These are phyloP conservation scores for Digitaria exilis DNA, from an alignment of 202 grass and related monocot genomes.

Conservation along the genomic window DNA sequence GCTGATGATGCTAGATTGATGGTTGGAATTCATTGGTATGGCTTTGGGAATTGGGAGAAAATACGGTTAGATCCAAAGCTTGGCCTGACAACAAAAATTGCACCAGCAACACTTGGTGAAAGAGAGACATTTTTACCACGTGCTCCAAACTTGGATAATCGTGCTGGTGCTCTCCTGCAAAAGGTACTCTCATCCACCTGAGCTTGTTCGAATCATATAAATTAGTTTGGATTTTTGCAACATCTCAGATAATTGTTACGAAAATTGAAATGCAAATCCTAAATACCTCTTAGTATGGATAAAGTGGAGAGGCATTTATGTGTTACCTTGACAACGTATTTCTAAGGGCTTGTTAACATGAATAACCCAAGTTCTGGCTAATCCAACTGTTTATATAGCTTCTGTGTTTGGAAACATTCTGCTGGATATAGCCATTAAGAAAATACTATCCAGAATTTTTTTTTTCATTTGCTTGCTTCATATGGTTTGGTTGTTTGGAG, in stretches of 20 bases:
- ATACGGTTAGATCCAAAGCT: constrained; percentile 88
- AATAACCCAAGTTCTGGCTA: not conserved
- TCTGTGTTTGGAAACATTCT: not conserved
- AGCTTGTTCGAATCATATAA: not conserved
- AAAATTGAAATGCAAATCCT: not conserved
- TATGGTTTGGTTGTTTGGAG: not conserved
- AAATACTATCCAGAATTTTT: not conserved
- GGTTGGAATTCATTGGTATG: constrained; percentile 96
- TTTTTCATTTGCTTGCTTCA: constrained; percentile 19
- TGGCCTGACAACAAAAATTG: constrained; percentile 86
- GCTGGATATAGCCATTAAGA: not conserved
- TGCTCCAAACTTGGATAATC: constrained; percentile 98
- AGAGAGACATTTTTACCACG: constrained; percentile 96
- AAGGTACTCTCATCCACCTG: constrained; percentile 52
- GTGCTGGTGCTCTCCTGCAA: constrained; percentile 87
- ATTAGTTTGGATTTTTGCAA: constrained; percentile 6
- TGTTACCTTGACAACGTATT: not conserved
- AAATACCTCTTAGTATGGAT: not conserved
- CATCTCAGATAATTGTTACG: not conserved
- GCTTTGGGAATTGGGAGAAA: constrained; percentile 99
- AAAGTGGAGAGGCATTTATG: not conserved
- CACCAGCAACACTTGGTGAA: constrained; percentile 91
- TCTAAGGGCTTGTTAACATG: not conserved
- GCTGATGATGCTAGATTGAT: constrained; percentile 99
- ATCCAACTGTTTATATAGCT: not conserved